Evolutionary conservation across 2,329 filamentous ascomycete genomes (phyloP).

Genomic region (Didymella lethalis): DNA sequence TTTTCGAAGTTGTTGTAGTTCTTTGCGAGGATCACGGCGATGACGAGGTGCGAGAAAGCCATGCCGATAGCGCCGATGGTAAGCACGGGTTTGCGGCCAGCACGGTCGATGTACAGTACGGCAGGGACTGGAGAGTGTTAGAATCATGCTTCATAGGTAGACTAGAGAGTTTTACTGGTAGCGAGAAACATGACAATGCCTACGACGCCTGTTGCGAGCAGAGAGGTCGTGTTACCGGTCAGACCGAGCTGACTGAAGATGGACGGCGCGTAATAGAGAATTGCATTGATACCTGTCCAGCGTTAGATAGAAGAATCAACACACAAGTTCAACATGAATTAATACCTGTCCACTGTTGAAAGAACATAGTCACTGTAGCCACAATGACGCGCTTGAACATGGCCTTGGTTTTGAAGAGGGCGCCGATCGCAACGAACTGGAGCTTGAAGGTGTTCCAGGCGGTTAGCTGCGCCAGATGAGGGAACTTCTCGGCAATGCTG

Average conservation of each 20-base stretch:
- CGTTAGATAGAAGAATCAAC: too few species aligned
- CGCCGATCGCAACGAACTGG: constrained; percentile 72
- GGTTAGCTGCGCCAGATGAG: constrained; percentile 67
- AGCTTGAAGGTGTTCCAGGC: constrained; percentile 63
- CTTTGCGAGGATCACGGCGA: constrained; percentile 72
- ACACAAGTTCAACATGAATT: too few species aligned
- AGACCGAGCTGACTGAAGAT: constrained; percentile 61
- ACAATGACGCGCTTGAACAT: constrained; percentile 74
- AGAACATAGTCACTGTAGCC: constrained; percentile 61
- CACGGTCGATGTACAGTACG: constrained; percentile 70
- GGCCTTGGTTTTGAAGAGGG: constrained; percentile 69
- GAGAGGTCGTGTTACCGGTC: constrained; percentile 57
- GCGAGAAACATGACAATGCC: constrained; percentile 74
- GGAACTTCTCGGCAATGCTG: constrained; percentile 71
- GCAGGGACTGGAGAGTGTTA: constrained; percentile 60
- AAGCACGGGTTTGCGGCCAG: constrained; percentile 70
- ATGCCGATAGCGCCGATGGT: constrained; percentile 73
- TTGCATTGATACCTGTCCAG: constrained; percentile 41
- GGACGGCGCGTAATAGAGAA: constrained; percentile 59
- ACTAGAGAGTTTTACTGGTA: constrained; percentile 49
- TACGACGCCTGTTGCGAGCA: constrained; percentile 75
- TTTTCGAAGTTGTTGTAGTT: constrained; percentile 65
- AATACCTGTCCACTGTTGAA: constrained; percentile 58
- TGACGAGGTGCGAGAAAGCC: constrained; percentile 74
- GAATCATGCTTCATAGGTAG: background rate